Base-by-base conservation (phyloP, 805 yeast genomes). In the Candida yuanshanica region DNA sequence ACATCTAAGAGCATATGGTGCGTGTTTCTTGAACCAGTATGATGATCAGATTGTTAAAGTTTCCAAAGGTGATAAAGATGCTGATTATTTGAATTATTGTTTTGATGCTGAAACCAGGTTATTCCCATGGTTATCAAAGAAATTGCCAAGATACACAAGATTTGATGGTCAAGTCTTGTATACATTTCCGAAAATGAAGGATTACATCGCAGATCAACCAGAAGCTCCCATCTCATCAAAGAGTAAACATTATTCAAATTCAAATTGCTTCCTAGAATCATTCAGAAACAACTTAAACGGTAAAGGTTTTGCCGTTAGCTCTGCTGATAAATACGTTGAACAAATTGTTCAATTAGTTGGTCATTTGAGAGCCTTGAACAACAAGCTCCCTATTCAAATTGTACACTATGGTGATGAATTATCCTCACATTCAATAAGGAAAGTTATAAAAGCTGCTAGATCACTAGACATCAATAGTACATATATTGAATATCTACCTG, bases 361-460 rank as follows among this genome's bases (percentile, higher is more conserved):
- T 2, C 56, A 72, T 35, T 49, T 69, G 7, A 49, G 73, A 33
- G 57, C 59, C 13, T 36, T 55, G 16, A 58, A 60, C 1, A 70
- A 67, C 47, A 45, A 38, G 10, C 49, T 65, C 20, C 75, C 75
- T 5, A 62, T 70, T 33, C 69, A 70, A 53, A 46, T 70, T 5
- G 51, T 70, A 8, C 63, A 58, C 38, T 59, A 60, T 38, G 65
- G 62, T 22, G 63, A 64, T 35, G n/a, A n/a, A n/a, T 39, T 65
- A 62, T 66, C 48, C 4, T 1, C 64, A 63, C 17, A 55, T 60
- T n/a, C 47, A 48, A 20, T 46, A 72, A 11, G 47, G 59, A 12
- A 51, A 60, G 14, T 49, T 61, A 10, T 70, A 75, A 0, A 56
- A 65, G 21, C 36, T 41, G 4, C 14, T 33, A 10, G 33, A 37